phyloP scores from a whole-genome alignment of 768 basidiomycete species.

The Leucosporidium scottii region DNA sequence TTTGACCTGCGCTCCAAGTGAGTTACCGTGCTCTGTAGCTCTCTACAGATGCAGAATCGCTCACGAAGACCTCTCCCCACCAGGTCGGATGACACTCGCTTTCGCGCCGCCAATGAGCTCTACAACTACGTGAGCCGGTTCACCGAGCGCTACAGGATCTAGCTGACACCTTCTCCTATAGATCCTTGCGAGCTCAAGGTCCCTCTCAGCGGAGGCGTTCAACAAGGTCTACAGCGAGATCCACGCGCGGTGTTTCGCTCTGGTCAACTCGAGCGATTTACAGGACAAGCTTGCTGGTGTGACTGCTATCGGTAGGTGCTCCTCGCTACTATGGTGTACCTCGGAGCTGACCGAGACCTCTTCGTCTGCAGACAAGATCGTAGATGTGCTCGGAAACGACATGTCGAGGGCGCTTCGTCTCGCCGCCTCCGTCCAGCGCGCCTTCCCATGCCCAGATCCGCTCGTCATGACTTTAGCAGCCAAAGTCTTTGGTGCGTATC shows the following conservation, averaged over 20 bases:
- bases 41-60: background rate
- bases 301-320: constrained; percentile 67
- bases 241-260: constrained; percentile 31
- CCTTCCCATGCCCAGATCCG: constrained; percentile 83
- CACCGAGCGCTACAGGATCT: background rate
- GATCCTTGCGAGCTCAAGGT: constrained; percentile 30
- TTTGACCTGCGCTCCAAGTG: constrained; percentile 19
- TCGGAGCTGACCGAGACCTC: background rate
- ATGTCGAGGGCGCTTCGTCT: constrained; percentile 76
- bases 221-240: constrained; percentile 33
- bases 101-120: constrained; percentile 24
- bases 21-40: background rate
- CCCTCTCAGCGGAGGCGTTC: constrained; percentile 32
- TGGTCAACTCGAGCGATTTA: constrained; percentile 48
- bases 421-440: constrained; percentile 85
- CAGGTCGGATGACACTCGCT: constrained; percentile 23
- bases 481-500: constrained; percentile 33
- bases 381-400: constrained; percentile 70
- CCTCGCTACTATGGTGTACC: background rate
- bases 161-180: background rate
- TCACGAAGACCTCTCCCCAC: background rate
- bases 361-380: constrained; percentile 56
- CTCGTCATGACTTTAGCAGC: constrained; percentile 64
- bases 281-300: constrained; percentile 79
- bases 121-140: constrained; percentile 5